Evolutionary conservation across 2,329 filamentous ascomycete species (phyloP).

Genomic region (Fusarium humuli): DNA sequence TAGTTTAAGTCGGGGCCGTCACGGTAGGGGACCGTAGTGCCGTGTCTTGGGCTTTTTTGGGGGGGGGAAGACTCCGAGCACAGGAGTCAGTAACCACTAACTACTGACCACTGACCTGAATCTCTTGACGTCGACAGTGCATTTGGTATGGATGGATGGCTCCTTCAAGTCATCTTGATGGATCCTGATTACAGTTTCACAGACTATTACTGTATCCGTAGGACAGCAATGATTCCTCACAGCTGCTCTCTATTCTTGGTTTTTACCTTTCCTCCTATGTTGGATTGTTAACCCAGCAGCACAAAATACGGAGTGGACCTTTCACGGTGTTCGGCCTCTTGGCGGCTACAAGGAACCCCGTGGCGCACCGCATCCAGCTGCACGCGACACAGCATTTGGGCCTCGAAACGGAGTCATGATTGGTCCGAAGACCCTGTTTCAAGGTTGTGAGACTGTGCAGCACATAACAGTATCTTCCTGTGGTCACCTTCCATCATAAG

Average conservation of each 20-base stretch:
- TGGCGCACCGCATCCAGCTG: slow-evolving; percentile 31
- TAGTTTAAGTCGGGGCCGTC: slow-evolving; percentile 33
- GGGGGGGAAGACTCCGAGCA: slow-evolving; percentile 22
- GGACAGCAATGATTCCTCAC: neutral
- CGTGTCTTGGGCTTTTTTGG: slow-evolving; percentile 10
- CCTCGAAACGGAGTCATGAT: slow-evolving; percentile 15
- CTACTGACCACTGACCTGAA: slow-evolving; percentile 1
- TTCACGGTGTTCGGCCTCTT: slow-evolving; percentile 9
- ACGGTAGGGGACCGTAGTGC: slow-evolving; percentile 31
- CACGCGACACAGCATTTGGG: slow-evolving; percentile 35
- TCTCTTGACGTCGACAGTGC: slow-evolving; percentile 2
- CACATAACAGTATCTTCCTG: neutral
- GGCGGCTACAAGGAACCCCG: slow-evolving; percentile 23
- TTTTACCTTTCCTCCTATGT: neutral
- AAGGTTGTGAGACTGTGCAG: slow-evolving; percentile 15
- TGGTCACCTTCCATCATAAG: slow-evolving; percentile 2
- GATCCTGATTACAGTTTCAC: neutral
- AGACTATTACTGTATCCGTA: too few relatives aligned
- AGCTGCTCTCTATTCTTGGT: neutral
- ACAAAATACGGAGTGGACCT: slow-evolving; percentile 32
- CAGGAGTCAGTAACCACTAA: neutral
- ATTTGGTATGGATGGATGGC: neutral
- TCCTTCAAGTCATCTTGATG: neutral
- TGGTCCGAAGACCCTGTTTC: slow-evolving; percentile 11
- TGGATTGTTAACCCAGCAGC: slow-evolving; percentile 20